Conservation (phyloP, 2,329 filamentous ascomycete species). For the Colletotrichum sp. region DNA sequence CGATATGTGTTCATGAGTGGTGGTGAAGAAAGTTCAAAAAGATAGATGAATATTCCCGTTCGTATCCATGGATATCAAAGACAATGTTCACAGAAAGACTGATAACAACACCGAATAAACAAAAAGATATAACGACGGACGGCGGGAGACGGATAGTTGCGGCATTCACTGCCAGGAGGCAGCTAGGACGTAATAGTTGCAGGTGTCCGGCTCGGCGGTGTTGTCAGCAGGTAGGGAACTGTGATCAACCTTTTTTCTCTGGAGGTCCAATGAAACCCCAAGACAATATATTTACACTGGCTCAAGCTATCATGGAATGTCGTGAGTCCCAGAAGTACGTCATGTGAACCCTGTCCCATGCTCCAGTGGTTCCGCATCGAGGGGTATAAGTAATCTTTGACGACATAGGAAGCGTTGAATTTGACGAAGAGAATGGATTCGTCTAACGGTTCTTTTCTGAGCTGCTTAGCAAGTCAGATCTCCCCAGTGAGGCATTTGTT, state of each 20-base stretch:
- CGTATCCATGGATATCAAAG: fast-evolving
- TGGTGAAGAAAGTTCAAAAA: not conserved
- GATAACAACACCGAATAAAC: not conserved
- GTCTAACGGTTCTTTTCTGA: too few species aligned
- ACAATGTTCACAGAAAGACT: not conserved
- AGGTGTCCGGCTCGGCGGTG: fast-evolving
- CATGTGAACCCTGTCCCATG: not conserved
- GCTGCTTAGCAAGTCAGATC: too few species aligned
- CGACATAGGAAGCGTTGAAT: not conserved
- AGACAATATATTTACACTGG: not conserved
- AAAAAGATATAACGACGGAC: not conserved
- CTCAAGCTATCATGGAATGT: not conserved
- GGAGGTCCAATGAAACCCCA: not conserved
- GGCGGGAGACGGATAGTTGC: not conserved
- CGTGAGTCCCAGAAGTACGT: not conserved
- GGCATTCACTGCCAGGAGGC: not conserved
- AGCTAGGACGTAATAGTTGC: not conserved
- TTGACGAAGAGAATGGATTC: too few species aligned
- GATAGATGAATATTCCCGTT: not conserved
- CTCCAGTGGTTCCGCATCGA: not conserved
- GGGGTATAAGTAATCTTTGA: not conserved
- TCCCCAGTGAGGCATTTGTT: too few species aligned
- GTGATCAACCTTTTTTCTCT: fast-evolving
- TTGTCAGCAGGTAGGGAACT: not conserved
- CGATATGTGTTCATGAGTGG: not conserved